phyloP scores from a whole-genome alignment of 306 rosid genomes.

The Quercus wislizeni region DNA sequence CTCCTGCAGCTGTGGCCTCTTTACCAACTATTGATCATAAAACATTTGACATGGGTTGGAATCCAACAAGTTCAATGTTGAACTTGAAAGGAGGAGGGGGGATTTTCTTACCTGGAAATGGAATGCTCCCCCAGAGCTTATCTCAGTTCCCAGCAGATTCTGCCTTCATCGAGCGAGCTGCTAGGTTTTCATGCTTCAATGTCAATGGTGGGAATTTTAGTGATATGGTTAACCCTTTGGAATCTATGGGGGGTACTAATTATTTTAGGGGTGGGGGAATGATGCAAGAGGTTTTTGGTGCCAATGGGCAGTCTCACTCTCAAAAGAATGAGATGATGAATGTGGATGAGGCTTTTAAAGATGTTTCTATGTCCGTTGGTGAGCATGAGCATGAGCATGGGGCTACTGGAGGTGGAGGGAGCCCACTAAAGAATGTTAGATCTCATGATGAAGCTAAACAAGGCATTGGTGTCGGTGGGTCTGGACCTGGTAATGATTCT shows the following conservation, averaged over 20 bases:
- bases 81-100: slow-evolving; percentile 32
- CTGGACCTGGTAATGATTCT: slow-evolving; percentile 53
- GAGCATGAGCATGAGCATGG: slow-evolving; percentile 28
- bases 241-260: slow-evolving; percentile 43
- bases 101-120: slow-evolving; percentile 51
- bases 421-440: slow-evolving; percentile 45
- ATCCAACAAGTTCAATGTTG: slow-evolving; percentile 43
- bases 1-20: slow-evolving; percentile 25
- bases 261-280: slow-evolving; percentile 19
- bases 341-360: slow-evolving; percentile 51
- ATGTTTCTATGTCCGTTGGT: slow-evolving; percentile 32
- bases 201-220: slow-evolving; percentile 62
- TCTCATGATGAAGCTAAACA: slow-evolving; percentile 69
- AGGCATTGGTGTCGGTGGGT: slow-evolving; percentile 20
- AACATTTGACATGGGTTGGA: slow-evolving; percentile 67
- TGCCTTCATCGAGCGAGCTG: slow-evolving; percentile 88
- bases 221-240: slow-evolving; percentile 57
- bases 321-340: slow-evolving; percentile 37
- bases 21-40: slow-evolving; percentile 49
- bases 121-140: slow-evolving; percentile 53
- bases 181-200: slow-evolving; percentile 74
- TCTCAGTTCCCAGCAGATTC: slow-evolving; percentile 91
- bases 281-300: slow-evolving; percentile 47
- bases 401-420: slow-evolving; percentile 51
- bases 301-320: slow-evolving; percentile 51